Base-by-base conservation (phyloP, 495 filamentous ascomycete species). In the Hyphodiscus hymeniophilus region DNA sequence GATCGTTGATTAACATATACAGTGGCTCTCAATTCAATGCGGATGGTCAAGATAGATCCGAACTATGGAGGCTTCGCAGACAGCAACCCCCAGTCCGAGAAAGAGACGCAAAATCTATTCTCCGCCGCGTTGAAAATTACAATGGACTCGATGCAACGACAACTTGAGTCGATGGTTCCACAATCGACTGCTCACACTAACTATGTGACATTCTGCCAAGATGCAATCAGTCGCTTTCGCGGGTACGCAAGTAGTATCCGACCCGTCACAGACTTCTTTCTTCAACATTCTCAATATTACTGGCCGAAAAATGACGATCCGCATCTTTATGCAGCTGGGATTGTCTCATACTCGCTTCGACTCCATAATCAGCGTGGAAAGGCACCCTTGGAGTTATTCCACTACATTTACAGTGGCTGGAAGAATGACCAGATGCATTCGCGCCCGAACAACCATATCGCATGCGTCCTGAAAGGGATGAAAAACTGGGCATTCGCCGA, bases 351-450 rank as follows among this genome's bases (percentile, higher is more conserved):
- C 58, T 71, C 66, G 15, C 60, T 74, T 32, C 63, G 67, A 12
- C 57, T 75, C 18, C 58, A 56, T 28, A 66, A 72, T 39, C 64
- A 61, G 0, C 70, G 71, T 12, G 51, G 40, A 15, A 66, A 61
- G 12, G 68, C 69, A 3, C 59, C 60, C 2, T 61, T 65, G 21
- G 64, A 68, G 51, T 63, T 77, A 7, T 77, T 77, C 44, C 66
- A 70, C 45, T 70, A 72, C 28, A 61, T 77, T 2, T 66, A 63
- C 49, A 68, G 63, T n/a, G 73, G 66, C 54, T 75, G 74, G 53
- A 71, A 70, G 56, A 61, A 70, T 38, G 69, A 70, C 18, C 55
- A 74, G 4, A 63, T 62, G 24, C 67, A 69, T 41, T 62, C 56
- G 22, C 58, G 57, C n/a, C 57, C 72, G 12, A 45, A 34, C 10